Conservation (phyloP, 2,329 filamentous ascomycete genomes). For the Paecilomyces variotii region DNA sequence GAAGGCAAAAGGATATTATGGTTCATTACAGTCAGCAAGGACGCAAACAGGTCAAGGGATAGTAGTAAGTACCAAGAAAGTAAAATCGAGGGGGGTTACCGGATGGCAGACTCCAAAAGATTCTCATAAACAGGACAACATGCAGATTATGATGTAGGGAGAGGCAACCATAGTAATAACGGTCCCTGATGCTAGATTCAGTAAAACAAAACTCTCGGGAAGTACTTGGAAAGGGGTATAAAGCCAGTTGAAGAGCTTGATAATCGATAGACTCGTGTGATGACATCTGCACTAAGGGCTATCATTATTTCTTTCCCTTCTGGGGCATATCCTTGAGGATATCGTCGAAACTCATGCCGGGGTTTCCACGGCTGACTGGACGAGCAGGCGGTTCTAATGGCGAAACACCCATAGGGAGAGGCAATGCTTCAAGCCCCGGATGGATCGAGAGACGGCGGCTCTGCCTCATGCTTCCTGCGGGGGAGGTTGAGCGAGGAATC, state of each 20-base stretch:
- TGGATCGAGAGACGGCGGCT: constrained; percentile 38
- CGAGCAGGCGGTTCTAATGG: constrained; percentile 33
- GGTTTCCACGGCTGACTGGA: constrained; percentile 36
- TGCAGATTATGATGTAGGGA: background rate
- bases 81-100: background rate
- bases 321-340: constrained; percentile 36
- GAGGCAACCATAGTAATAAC: background rate
- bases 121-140: background rate
- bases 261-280: background rate
- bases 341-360: constrained; percentile 42
- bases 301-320: constrained; percentile 7
- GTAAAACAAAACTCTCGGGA: background rate
- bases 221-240: background rate
- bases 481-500: constrained; percentile 26
- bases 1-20: background rate
- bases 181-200: background rate
- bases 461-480: constrained; percentile 17
- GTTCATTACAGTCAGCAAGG: background rate
- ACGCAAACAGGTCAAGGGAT: background rate
- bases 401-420: constrained; percentile 34
- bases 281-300: background rate
- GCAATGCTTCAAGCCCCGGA: constrained; percentile 38
- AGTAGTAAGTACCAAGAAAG: background rate
- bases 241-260: background rate
- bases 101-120: background rate